Base-by-base conservation (phyloP, 345 rosid species). In the Populus pruinosa region DNA sequence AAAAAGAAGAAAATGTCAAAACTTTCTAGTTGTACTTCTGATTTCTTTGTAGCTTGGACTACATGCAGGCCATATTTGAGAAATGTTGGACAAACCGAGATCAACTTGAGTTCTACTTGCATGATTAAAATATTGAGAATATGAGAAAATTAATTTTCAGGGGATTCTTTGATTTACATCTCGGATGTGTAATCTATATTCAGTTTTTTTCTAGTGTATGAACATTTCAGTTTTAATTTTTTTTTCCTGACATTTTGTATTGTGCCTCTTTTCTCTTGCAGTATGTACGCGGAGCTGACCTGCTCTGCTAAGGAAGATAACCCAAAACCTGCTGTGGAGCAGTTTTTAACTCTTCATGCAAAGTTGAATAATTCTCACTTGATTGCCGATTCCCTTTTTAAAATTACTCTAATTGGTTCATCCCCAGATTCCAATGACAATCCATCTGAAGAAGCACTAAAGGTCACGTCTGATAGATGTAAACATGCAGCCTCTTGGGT, bases 321-420 rank as follows among this genome's bases (percentile, higher is more conserved):
- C 84, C 98, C 98, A 23, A 92, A 88, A 75, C 97, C 93, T 25
- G 89, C 91, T 1, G 96, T 96, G 71, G 98, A 96, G 83, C 92
- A 88, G 83, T 96, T 93, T 86, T 86, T 96, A 84, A 85, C 86
- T 68, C 95, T 96, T 76, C 88, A 93, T 70, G 81, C 92, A 0
- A 85, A 83, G 76, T 81, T 96, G 81, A 90, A 86, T 73, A 84
- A 87, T 70, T 90, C 83, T 82, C 84, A 80, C 64, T 78, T 74
- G 71, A 77, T 86, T 71, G 91, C 93, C 0, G 87, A 87, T 76
- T 93, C 97, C 71, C 82, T 95, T 69, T 88, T 89, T 12, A 95
- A 86, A 82, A 78, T 82, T 49, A 69, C 77, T 56, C 81, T 81
- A 1, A 69, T 35, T 7, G 87, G 82, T 61, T 88, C 93, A 47